Base-by-base conservation (phyloP, 495 filamentous ascomycete species). In the Endocarpon pusillum region DNA sequence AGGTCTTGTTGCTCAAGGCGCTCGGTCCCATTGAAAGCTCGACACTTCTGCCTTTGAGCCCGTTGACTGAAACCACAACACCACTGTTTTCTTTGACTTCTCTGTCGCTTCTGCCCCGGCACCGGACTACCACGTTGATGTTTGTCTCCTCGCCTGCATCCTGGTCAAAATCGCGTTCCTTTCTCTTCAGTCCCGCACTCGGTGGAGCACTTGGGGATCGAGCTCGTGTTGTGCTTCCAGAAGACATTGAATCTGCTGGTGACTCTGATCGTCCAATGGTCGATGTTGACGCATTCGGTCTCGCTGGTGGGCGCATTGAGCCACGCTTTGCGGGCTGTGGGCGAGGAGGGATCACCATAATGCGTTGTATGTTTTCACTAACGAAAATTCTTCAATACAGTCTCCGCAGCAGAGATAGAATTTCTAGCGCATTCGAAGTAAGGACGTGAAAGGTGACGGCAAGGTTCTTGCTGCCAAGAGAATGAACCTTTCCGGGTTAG, bases 101-200 rank as follows among this genome's bases (percentile, higher is more conserved):
- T 25, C 89, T 75, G 32, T 94, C 81, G 46, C 78, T 94, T 23
- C 89, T 76, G 1, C 87, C 91, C 26, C 89, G 71, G 58, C 89
- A 97, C 39, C 89, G 68, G 19, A 97, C 89, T 3, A 94, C 86
- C 23, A 96, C 89, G 54, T 91, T 84, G 51, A 97, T 97, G 54
- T 91, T 96, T 2, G 89, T 94, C 52, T 91, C 84, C 38, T 83
- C 73, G 22, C 68, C 69, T 17, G 65, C 64, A 33, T 78, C 71
- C 29, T 72, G 52, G 34, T 91, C 83, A 47, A 71, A 85, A 25
- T 91, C 82, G 45, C 81, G 67, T 44, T 85, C 76, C 47, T 89
- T 89, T 39, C 83, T 64, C 60, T 89, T 86, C 10, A 55, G 63
- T 32, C 70, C 66, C 38, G 48, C 45, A 34, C 51, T 55, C 2